These are phyloP conservation scores for Agaricus subrufescens DNA, from an alignment of 768 basidiomycete species.

Conservation along the genomic window DNA sequence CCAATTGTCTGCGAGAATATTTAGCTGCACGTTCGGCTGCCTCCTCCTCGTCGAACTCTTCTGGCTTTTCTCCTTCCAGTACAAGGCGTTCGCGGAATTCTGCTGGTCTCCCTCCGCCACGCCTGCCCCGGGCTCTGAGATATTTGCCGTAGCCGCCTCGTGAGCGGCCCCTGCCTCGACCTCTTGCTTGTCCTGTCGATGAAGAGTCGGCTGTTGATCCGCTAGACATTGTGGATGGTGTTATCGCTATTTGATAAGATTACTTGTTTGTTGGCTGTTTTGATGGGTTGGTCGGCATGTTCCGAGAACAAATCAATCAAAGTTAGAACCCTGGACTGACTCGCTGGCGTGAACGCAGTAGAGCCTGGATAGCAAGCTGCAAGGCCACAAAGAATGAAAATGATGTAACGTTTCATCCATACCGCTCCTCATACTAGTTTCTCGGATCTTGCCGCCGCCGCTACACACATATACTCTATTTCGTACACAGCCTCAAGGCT, in stretches of 20 bases:
- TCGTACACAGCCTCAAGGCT: too few relatives aligned
- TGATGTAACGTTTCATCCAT: too few relatives aligned
- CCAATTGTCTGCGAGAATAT: slow-evolving; percentile 55
- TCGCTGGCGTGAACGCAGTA: not conserved
- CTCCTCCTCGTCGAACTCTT: slow-evolving; percentile 45
- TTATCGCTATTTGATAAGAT: not conserved
- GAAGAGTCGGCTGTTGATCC: not conserved
- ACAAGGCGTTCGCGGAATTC: slow-evolving; percentile 58
- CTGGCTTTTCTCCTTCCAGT: slow-evolving; percentile 51
- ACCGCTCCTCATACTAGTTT: too few relatives aligned
- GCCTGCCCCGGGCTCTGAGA: slow-evolving; percentile 61
- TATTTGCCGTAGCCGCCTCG: slow-evolving; percentile 73
- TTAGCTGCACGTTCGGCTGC: slow-evolving; percentile 43
- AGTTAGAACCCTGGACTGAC: too few relatives aligned
- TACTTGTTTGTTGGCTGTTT: not conserved
- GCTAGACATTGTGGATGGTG: not conserved
- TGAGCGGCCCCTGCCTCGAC: slow-evolving; percentile 49
- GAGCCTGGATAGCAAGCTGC: not conserved
- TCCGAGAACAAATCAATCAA: not conserved
- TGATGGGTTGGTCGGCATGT: not conserved
- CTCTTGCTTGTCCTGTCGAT: slow-evolving; percentile 24
- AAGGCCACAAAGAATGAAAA: not conserved
- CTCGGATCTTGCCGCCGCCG: too few relatives aligned
- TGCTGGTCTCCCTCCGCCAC: slow-evolving; percentile 57
- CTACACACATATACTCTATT: too few relatives aligned